phyloP scores from a whole-genome alignment of 1,284 basidiomycete genomes.

The Tilletia horrida region DNA sequence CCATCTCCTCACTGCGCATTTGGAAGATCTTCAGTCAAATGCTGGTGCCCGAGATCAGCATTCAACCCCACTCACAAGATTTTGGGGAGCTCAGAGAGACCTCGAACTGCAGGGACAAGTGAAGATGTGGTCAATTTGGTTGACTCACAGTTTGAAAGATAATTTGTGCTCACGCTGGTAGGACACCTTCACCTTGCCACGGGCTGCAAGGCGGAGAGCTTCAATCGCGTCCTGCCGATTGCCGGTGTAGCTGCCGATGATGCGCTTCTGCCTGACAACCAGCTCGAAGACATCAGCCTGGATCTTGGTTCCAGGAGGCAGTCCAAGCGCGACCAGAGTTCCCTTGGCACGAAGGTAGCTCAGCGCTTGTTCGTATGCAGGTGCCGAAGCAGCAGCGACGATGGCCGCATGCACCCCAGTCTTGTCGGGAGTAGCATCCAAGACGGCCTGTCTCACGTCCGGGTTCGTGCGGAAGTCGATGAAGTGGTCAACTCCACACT shows the following conservation, averaged over 20 bases:
- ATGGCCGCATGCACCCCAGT: slow-evolving; percentile 66
- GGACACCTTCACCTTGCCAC: slow-evolving; percentile 61
- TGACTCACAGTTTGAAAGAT: background rate
- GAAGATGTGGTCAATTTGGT: no score
- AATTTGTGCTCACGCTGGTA: slow-evolving; percentile 1
- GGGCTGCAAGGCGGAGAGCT: slow-evolving; percentile 68
- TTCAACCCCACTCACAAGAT: background rate
- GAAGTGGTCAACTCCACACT: slow-evolving; percentile 73
- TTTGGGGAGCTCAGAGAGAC: background rate
- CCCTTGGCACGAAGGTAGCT: slow-evolving; percentile 62
- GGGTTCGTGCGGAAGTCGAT: slow-evolving; percentile 68
- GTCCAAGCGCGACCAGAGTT: slow-evolving; percentile 72
- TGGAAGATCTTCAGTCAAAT: no score
- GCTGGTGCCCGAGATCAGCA: no score
- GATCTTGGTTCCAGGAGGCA: slow-evolving; percentile 65
- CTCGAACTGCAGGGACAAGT: background rate
- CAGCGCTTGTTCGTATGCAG: slow-evolving; percentile 69
- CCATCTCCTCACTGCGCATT: slow-evolving; percentile 53
- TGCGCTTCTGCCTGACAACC: slow-evolving; percentile 61
- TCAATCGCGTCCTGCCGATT: slow-evolving; percentile 51
- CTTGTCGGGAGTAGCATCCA: slow-evolving; percentile 62
- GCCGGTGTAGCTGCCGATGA: slow-evolving; percentile 74
- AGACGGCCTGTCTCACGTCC: slow-evolving; percentile 64
- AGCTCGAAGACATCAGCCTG: slow-evolving; percentile 69
- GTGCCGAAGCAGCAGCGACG: slow-evolving; percentile 55